Evolutionary conservation across 345 rosid genomes (phyloP), one percentile per base, ranked within the genome.

Genomic region (Microcos paniculata): DNA sequence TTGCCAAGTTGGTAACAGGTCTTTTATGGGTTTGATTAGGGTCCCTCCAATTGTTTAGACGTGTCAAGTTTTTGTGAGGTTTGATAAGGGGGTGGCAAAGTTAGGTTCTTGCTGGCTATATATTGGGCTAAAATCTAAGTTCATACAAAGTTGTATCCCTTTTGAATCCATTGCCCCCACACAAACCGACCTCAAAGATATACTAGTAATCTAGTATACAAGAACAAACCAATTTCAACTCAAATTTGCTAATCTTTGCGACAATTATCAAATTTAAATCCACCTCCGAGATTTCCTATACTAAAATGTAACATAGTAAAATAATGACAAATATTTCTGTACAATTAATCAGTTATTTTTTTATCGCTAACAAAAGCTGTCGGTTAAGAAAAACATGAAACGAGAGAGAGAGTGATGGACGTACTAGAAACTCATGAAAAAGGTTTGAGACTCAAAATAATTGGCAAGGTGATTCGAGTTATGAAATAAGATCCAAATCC

Each of bases 1-100:
- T n/a, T n/a, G n/a, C n/a, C n/a, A n/a, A 73, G 62, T 68, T 4
- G 57, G 77, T n/a, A 35, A 8, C 46, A 56, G 33, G 77, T 78
- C 73, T 33, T n/a, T 43, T 56, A 26, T 78, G 49, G 64, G 35
- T 51, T 48, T 56, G 38, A 42, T 3, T 16, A 1, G 49, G 38
- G 33, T 16, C 30, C 23, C 62, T 28, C 56, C 19, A 33, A 38
- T 7, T n/a, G 18, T 52, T 35, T 46, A 24, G 12, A 65, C 74
- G 55, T 51, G 81, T 38, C 78, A 48, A 40, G 28, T 13, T 24
- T 78, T 45, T 68, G 59, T 46, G 59, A 9, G 71, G 26, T 14
- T 42, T 26, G 58, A 52, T 63, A n/a, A 52, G 63, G 64, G 23
- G 59, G 21, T 64, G 55, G 63, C 42, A 4, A 31, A 19, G 5